Conservation (phyloP, 2,329 filamentous ascomycete genomes). For the Aspergillus viridinutans region DNA sequence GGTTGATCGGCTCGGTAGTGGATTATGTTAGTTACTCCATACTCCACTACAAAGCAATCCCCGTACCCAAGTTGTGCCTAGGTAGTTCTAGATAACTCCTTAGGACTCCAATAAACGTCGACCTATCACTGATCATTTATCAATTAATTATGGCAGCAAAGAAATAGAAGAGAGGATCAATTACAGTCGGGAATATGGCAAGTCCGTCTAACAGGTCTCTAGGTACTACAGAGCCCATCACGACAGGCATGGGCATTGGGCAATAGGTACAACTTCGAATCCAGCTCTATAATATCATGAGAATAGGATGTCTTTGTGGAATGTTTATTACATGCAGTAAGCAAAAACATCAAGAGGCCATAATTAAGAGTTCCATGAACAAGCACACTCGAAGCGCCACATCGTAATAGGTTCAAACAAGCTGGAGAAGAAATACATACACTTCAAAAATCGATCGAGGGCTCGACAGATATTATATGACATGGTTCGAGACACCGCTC, state of each 20-base stretch:
- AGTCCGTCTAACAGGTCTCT: background rate
- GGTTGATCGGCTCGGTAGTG: no score
- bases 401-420: background rate
- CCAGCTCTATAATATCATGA: background rate
- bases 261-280: background rate
- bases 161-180: background rate
- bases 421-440: background rate
- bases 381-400: background rate
- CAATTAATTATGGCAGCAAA: background rate
- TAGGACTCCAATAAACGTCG: background rate
- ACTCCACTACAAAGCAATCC: no score
- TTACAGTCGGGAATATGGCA: background rate
- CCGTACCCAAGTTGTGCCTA: no score
- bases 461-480: background rate
- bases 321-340: background rate
- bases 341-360: background rate
- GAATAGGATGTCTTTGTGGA: background rate
- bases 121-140: background rate
- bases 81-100: background rate
- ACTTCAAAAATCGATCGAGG: background rate
- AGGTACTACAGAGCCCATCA: no score
- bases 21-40: no score
- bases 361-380: background rate
- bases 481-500: background rate
- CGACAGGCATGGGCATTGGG: background rate